Conservation (phyloP, 139 green algal genomes). For the Limnomonas spitsbergensis region DNA sequence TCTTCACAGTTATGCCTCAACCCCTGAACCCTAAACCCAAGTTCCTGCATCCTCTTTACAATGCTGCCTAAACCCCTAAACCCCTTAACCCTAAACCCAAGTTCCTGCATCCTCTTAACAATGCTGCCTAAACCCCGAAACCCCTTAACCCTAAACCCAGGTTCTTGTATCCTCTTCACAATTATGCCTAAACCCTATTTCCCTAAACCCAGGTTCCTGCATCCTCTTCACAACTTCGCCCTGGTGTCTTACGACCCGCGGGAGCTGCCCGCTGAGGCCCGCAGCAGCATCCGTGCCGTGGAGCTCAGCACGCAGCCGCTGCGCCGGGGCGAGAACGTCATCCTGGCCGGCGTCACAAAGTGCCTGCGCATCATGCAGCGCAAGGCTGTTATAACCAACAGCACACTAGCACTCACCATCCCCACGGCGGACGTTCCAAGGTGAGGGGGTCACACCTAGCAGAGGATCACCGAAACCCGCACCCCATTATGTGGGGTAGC, state of each 20-base stretch:
- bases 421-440: constrained; percentile 65
- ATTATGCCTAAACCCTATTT: background rate
- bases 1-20: background rate
- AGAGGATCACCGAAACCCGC: too few species aligned
- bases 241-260: constrained; percentile 67
- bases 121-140: too few species aligned
- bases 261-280: constrained; percentile 58
- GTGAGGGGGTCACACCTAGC: background rate
- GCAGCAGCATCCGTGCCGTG: constrained; percentile 34
- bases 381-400: constrained; percentile 68
- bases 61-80: too few species aligned
- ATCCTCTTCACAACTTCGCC: constrained; percentile 85
- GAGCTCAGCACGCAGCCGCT: constrained; percentile 33
- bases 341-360: constrained; percentile 67
- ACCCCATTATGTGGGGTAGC: too few species aligned
- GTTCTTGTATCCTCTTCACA: too few species aligned
- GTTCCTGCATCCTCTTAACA: too few species aligned
- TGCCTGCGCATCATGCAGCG: constrained; percentile 71
- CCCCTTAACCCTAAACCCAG: too few species aligned
- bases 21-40: background rate
- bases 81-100: too few species aligned
- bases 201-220: constrained; percentile 60
- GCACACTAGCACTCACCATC: constrained; percentile 56
- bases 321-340: constrained; percentile 55
- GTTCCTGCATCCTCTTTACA: constrained; percentile 86